Evolutionary conservation across 2,329 filamentous ascomycete genomes (phyloP).

Genomic region (Chaetoscypha palmicola): DNA sequence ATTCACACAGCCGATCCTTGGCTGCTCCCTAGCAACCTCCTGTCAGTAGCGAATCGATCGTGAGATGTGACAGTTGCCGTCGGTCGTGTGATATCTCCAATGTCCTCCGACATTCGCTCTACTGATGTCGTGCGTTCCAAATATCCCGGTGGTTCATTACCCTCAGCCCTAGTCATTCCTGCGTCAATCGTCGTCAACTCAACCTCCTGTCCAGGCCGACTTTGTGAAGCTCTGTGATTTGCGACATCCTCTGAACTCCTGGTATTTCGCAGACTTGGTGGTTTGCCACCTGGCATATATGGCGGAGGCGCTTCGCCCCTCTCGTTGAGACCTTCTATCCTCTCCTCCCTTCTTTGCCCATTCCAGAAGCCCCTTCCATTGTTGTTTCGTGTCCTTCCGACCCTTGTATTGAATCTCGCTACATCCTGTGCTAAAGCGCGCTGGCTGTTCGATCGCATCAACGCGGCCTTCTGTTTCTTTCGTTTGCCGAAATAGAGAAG

Average conservation of each 20-base stretch:
- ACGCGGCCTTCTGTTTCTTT: conserved; percentile 17
- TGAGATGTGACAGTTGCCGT: conserved; percentile 11
- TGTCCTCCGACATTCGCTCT: conserved; percentile 8
- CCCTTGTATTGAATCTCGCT: conserved; percentile 15
- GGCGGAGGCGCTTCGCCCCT: conserved; percentile 58
- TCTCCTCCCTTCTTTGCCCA: conserved; percentile 1
- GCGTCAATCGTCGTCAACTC: conserved; percentile 14
- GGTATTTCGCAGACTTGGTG: conserved; percentile 23
- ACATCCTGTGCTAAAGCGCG: conserved; percentile 29
- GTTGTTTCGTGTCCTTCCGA: conserved; percentile 6
- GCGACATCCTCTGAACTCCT: conserved; percentile 4
- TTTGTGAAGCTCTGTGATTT: background rate
- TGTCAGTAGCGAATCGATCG: conserved; percentile 10
- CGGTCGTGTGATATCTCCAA: conserved; percentile 14
- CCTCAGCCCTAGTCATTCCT: background rate
- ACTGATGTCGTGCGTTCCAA: conserved; percentile 13
- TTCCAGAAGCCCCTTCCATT: conserved; percentile 13
- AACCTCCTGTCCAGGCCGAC: conserved; percentile 6
- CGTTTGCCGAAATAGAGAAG: conserved; percentile 40
- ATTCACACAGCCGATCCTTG: conserved; percentile 3
- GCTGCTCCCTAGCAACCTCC: conserved; percentile 10
- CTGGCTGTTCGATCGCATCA: conserved; percentile 20
- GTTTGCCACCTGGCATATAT: conserved; percentile 37
- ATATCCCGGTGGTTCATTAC: conserved; percentile 21
- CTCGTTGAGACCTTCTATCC: conserved; percentile 54